Conservation (phyloP, 306 rosid genomes). For the Gastrolobium bilobum region DNA sequence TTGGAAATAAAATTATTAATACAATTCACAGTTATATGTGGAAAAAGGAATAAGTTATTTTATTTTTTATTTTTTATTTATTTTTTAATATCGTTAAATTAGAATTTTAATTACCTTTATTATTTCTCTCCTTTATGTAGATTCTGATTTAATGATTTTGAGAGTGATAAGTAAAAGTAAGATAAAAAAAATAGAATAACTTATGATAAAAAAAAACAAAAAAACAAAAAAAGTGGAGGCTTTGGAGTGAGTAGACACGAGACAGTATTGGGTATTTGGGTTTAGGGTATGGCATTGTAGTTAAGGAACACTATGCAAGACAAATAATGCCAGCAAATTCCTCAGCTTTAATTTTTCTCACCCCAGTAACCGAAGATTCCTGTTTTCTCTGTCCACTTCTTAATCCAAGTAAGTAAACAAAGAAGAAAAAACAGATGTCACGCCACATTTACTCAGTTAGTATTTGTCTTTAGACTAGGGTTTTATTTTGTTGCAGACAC, state of each 20-base stretch:
- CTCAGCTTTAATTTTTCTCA: constrained; percentile 26
- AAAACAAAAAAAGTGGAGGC: not conserved
- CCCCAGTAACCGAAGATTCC: constrained; percentile 48
- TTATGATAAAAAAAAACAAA: too few species aligned
- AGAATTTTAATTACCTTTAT: too few species aligned
- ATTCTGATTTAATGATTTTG: too few species aligned
- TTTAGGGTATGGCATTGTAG: not conserved
- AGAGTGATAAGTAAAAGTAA: too few species aligned
- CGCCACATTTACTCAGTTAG: not conserved
- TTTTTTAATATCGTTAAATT: too few species aligned
- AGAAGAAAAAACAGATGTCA: constrained; percentile 29
- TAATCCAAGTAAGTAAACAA: constrained; percentile 24
- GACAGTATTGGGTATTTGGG: too few species aligned
- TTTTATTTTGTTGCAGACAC: constrained; percentile 48
- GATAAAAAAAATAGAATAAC: too few species aligned
- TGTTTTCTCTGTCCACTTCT: constrained; percentile 43
- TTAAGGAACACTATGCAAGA: not conserved
- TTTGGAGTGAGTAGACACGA: not conserved
- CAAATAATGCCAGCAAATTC: constrained; percentile 50
- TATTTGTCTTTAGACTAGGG: constrained; percentile 64
- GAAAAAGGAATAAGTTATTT: too few species aligned
- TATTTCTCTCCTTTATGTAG: too few species aligned
- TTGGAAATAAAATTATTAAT: too few species aligned
- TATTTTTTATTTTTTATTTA: too few species aligned
- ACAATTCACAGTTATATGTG: too few species aligned